Conservation (phyloP, 306 rosid species). For the Hylodesmum podocarpum region DNA sequence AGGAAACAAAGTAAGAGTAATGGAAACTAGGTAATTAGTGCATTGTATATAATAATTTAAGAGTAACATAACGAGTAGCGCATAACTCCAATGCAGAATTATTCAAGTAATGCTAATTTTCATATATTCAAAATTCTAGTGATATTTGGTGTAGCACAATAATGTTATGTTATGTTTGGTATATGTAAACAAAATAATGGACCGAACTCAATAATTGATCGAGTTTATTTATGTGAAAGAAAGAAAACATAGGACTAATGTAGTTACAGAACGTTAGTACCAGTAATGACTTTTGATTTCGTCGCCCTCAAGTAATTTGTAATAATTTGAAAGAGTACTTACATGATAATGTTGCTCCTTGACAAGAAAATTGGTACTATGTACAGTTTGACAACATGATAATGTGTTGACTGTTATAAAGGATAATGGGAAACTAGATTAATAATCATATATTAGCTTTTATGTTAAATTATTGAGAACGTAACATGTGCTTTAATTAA, state of each 20-base stretch:
- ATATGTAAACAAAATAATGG: background rate
- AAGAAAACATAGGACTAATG: background rate
- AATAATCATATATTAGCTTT: too few relatives aligned
- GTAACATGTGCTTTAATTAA: too few relatives aligned
- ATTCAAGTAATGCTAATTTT: too few relatives aligned
- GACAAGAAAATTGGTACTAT: background rate
- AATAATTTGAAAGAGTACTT: too few relatives aligned
- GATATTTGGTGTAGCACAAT: background rate
- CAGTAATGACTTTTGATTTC: background rate
- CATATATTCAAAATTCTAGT: too few relatives aligned
- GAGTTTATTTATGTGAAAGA: background rate
- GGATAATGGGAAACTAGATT: too few relatives aligned
- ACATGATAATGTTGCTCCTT: background rate
- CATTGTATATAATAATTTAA: too few relatives aligned
- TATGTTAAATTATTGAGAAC: too few relatives aligned
- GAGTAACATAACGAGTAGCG: too few relatives aligned
- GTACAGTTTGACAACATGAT: background rate
- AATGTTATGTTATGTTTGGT: background rate
- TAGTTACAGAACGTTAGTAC: background rate
- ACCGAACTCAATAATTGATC: background rate
- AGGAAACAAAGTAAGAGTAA: background rate
- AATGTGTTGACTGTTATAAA: background rate
- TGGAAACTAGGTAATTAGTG: background rate
- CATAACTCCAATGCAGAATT: too few relatives aligned
- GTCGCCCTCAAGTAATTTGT: background rate